These are phyloP conservation scores for Themeda triandra DNA, from an alignment of 176 grass and related monocot genomes.

Conservation along the genomic window DNA sequence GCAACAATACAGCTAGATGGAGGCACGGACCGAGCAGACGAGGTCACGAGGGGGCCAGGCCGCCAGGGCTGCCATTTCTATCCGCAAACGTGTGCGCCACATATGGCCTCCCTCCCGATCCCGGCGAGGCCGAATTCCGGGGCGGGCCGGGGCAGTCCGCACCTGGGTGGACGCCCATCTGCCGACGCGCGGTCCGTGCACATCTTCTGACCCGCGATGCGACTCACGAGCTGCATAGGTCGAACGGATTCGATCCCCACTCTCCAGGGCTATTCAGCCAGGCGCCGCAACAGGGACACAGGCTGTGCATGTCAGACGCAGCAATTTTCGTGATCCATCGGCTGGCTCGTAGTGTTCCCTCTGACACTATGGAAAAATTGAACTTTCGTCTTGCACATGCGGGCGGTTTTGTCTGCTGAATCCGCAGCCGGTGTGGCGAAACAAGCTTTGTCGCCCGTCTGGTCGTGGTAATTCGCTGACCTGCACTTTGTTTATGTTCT, in stretches of 20 bases:
- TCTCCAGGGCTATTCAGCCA: neutral
- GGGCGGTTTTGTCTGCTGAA: conserved; percentile 34
- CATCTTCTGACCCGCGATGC: neutral
- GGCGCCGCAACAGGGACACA: neutral
- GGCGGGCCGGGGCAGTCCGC: neutral
- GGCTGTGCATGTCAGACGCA: neutral
- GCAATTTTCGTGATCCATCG: neutral
- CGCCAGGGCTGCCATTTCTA: neutral
- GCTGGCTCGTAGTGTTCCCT: neutral
- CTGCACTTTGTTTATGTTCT: conserved; percentile 21
- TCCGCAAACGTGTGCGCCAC: neutral
- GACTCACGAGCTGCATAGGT: too few species aligned
- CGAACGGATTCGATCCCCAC: neutral
- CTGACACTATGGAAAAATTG: neutral
- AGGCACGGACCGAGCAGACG: too few species aligned
- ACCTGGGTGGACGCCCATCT: neutral
- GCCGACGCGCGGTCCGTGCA: neutral
- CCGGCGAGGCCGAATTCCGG: conserved; percentile 18
- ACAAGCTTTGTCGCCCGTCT: conserved; percentile 11
- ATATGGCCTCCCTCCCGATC: neutral
- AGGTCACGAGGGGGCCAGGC: too few species aligned
- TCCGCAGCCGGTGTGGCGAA: neutral
- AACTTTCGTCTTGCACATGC: neutral
- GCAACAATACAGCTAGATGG: too few species aligned
- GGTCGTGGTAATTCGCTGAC: conserved; percentile 17